Evolutionary conservation across 352 stramenopile species (phyloP), one percentile per base, ranked within the genome.

Genomic region (Globisporangium splendens): DNA sequence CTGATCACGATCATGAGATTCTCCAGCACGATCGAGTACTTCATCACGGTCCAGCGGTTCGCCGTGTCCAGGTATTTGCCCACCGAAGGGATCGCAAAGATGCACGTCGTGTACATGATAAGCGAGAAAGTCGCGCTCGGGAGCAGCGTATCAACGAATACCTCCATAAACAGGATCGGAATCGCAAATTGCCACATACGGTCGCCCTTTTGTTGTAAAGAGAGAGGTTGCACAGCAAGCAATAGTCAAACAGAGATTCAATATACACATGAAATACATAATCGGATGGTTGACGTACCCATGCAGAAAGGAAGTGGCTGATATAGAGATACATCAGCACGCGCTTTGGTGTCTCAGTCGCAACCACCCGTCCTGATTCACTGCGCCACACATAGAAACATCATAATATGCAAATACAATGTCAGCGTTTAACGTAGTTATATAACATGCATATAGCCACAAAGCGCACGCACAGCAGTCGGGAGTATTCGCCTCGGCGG

Each of bases 121-220:
- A 90, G 65, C 41, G 81, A 80, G 66, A 91, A 95, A 22, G 69
- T 69, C 0, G 83, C 81, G 49, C 81, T 95, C 7, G 83, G 85
- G 28, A 95, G 63, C 42, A 93, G 56, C 38, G 83, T 93, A 46
- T 91, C 79, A 50, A 89, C 76, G 46, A 93, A 93, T 54, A 93
- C 80, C 48, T 93, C 83, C 74, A 93, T 93, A 65, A 93, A 91
- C 47, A 93, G 60, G 35, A 93, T 80, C 50, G 83, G 83, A 11
- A 91, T 75, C 4, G 83, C 81, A 59, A 93, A 91, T 38, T 80
- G 71, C 83, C 83, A 93, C 72, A 93, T 91, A 28, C 77, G 76
- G 48, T 93, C 83, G 10, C 83, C 82, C 84, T 87, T 46, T 42
- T 31, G 21, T 57, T 4, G 49, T 3, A 38, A 18, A 35, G 14